These are phyloP conservation scores for Quercus lobata DNA, from an alignment of 331 rosid genomes.

Conservation along the genomic window DNA sequence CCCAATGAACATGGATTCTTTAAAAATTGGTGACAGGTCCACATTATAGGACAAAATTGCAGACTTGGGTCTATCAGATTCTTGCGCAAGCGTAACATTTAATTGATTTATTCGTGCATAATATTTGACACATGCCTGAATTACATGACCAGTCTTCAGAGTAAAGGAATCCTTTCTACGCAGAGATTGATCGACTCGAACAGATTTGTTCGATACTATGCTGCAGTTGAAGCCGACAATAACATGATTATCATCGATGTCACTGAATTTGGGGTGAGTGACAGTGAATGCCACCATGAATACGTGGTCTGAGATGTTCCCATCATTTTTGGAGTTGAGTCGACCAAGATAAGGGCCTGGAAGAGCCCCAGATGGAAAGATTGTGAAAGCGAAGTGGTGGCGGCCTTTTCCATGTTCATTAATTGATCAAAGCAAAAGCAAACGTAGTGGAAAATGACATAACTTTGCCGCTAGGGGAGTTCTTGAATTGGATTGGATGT, in stretches of 20 bases:
- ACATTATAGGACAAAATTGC: too few relatives aligned
- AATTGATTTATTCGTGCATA: slow-evolving; percentile 22
- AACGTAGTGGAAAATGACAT: too few relatives aligned
- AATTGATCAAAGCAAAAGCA: too few relatives aligned
- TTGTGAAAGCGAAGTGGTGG: slow-evolving; percentile 33
- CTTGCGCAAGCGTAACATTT: slow-evolving; percentile 44
- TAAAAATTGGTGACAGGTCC: too few relatives aligned
- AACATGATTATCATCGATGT: slow-evolving; percentile 62
- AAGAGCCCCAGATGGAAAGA: slow-evolving; percentile 25
- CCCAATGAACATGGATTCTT: too few relatives aligned
- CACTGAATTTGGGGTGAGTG: slow-evolving; percentile 46
- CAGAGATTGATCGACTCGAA: slow-evolving; percentile 22
- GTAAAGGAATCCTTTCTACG: slow-evolving; percentile 15
- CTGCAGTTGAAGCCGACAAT: slow-evolving; percentile 39
- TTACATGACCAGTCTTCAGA: slow-evolving; percentile 40
- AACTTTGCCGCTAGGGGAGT: too few relatives aligned
- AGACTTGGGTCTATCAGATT: slow-evolving; percentile 34
- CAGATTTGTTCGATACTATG: slow-evolving; percentile 27
- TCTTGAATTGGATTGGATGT: too few relatives aligned
- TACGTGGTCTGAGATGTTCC: slow-evolving; percentile 52
- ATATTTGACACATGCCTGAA: slow-evolving; percentile 64
- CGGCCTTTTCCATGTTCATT: too few relatives aligned
- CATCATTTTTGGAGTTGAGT: slow-evolving; percentile 30
- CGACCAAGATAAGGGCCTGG: slow-evolving; percentile 39
- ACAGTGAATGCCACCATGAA: slow-evolving; percentile 66